Conservation (phyloP, 768 basidiomycete genomes). For the Exidia glandulosa region DNA sequence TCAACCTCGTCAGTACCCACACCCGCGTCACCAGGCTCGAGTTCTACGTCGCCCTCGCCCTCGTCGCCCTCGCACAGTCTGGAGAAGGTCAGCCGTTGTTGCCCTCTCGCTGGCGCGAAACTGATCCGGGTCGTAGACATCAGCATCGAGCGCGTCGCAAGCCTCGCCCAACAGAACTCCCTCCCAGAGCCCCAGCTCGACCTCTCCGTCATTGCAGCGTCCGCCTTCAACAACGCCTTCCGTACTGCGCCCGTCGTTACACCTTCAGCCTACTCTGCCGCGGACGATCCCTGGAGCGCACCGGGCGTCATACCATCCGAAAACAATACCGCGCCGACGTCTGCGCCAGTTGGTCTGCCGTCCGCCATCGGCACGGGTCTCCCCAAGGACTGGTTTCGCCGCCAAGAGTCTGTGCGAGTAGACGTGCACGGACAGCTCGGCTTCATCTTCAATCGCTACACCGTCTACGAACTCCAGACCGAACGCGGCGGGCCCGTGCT, state of each 20-base stretch:
- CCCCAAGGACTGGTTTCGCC: constrained; percentile 81
- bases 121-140: constrained; percentile 36
- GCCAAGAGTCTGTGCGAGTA: constrained; percentile 59
- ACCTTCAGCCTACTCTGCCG: constrained; percentile 31
- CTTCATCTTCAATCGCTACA: constrained; percentile 81
- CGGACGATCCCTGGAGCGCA: constrained; percentile 1
- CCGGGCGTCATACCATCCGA: constrained; percentile 81
- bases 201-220: constrained; percentile 44
- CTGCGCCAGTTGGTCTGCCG: constrained; percentile 34
- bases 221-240: constrained; percentile 36
- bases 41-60: constrained; percentile 82
- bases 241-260: constrained; percentile 12
- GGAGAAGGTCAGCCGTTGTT: constrained; percentile 47
- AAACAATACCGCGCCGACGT: constrained; percentile 25
- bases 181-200: constrained; percentile 67
- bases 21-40: constrained; percentile 78
- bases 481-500: constrained; percentile 64
- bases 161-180: constrained; percentile 64
- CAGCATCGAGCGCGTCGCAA: constrained; percentile 72
- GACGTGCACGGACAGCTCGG: constrained; percentile 80
- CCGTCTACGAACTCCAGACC: constrained; percentile 69
- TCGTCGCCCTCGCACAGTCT: constrained; percentile 78
- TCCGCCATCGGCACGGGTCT: constrained; percentile 50
- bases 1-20: constrained; percentile 75
- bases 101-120: neutral